Conservation (phyloP, 2,329 filamentous ascomycete species). For the Aspergillus fumigatiaffinis region DNA sequence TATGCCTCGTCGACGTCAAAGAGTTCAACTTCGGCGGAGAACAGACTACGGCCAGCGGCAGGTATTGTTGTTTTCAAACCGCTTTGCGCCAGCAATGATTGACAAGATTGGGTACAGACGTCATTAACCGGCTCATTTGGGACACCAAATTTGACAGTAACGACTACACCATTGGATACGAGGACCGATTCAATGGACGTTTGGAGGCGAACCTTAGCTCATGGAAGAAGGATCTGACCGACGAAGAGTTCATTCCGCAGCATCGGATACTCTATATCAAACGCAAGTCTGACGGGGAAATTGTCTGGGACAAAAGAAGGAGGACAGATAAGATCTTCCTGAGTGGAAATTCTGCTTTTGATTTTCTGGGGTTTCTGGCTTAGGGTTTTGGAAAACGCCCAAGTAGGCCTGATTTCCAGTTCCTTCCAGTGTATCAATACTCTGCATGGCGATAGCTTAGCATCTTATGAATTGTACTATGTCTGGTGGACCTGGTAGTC, state of each 20-base stretch:
- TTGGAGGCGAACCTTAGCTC: conserved; percentile 45
- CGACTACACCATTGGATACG: conserved; percentile 51
- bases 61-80: not conserved
- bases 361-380: conserved; percentile 24
- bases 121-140: conserved; percentile 50
- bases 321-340: conserved; percentile 47
- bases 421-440: not conserved
- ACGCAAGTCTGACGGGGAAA: conserved; percentile 33
- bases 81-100: not conserved
- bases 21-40: conserved; percentile 6
- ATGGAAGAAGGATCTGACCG: conserved; percentile 53
- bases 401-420: not conserved
- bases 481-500: too few species aligned
- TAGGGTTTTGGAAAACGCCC: conserved; percentile 7
- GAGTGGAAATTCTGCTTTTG: conserved; percentile 38
- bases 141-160: conserved; percentile 43
- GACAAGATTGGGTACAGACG: conserved; percentile 25
- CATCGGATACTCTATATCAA: conserved; percentile 52
- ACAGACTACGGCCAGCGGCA: conserved; percentile 13
- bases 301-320: conserved; percentile 50
- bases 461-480: not conserved
- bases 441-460: not conserved
- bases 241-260: conserved; percentile 56
- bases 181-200: conserved; percentile 50
- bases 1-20: not conserved